Conservation (phyloP, 179 eudicot genomes). For the Drosera spatulata region DNA sequence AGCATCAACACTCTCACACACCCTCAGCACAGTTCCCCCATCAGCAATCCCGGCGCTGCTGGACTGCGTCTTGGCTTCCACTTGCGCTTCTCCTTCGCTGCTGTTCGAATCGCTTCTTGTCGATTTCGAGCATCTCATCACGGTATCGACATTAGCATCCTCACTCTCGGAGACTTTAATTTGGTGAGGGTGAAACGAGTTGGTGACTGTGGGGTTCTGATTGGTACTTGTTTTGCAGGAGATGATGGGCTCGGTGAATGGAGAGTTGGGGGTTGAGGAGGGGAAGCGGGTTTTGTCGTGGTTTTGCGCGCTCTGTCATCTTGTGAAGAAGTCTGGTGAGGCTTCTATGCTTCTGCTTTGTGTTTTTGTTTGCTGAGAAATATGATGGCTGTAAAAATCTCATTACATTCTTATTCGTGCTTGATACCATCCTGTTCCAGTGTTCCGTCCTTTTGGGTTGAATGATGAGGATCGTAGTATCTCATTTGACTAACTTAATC, state of each 20-base stretch:
- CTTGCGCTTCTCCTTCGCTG: conserved; percentile 39
- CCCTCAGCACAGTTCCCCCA: conserved; percentile 71
- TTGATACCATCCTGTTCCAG: too few relatives aligned
- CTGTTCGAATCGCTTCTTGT: conserved; percentile 46
- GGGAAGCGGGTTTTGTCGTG: conserved; percentile 34
- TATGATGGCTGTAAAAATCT: background rate
- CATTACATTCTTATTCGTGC: background rate
- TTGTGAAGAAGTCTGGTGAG: conserved; percentile 63
- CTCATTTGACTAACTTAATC: too few relatives aligned
- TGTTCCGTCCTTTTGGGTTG: too few relatives aligned
- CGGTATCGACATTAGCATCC: conserved; percentile 18
- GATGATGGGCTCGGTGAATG: conserved; percentile 16
- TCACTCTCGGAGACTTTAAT: background rate
- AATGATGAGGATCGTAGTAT: too few relatives aligned
- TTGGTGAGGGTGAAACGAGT: background rate
- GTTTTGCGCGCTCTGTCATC: conserved; percentile 50
- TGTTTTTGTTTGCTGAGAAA: background rate
- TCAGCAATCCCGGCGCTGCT: conserved; percentile 71
- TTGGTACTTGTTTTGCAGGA: conserved; percentile 20
- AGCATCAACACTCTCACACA: conserved; percentile 24
- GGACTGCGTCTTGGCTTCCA: conserved; percentile 60
- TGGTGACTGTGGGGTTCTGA: background rate
- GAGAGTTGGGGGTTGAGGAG: conserved; percentile 30
- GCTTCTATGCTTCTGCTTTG: background rate
- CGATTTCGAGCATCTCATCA: conserved; percentile 26